Percentiles rank a stretch among this genome's conserved stretches.
Evolutionary conservation across 352 stramenopile species (phyloP).

Genomic region (Blastocystis sp.): DNA sequence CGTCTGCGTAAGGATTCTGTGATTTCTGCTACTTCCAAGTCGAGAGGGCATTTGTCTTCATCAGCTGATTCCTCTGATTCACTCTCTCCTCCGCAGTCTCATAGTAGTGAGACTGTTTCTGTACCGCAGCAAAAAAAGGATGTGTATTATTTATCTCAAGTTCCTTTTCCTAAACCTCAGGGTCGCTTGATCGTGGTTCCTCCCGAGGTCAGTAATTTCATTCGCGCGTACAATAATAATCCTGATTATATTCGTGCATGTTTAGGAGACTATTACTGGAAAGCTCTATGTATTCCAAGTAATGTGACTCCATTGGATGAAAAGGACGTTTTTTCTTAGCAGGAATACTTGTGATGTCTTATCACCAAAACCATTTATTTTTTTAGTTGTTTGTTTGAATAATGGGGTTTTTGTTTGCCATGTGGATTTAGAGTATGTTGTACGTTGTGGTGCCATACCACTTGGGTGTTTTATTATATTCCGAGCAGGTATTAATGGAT

Average conservation of each 20-base stretch:
- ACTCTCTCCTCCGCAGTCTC: not conserved
- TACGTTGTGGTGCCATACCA: no score
- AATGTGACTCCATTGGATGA: not conserved
- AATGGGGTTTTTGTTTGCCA: no score
- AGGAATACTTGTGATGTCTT: no score
- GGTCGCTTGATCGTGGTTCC: not conserved
- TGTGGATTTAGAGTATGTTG: no score
- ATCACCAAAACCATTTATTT: no score
- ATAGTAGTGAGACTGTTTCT: not conserved
- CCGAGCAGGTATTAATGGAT: no score
- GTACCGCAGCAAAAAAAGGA: not conserved
- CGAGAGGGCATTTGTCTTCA: not conserved
- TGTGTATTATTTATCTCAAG: not conserved
- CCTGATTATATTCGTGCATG: not conserved
- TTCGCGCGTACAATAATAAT: not conserved
- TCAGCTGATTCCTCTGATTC: not conserved
- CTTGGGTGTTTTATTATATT: no score
- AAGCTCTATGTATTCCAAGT: not conserved
- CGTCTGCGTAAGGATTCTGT: not conserved
- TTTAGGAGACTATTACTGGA: constrained; percentile 27
- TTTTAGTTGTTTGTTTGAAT: no score
- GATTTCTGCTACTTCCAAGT: not conserved
- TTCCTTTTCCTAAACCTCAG: not conserved
- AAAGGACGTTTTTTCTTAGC: not conserved
- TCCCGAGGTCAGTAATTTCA: not conserved